A percentile compares a stretch with the other conserved stretches of the same genome.
phyloP scores from a whole-genome alignment of 2,329 filamentous ascomycete species.

The Pestalotiopsis sp. region DNA sequence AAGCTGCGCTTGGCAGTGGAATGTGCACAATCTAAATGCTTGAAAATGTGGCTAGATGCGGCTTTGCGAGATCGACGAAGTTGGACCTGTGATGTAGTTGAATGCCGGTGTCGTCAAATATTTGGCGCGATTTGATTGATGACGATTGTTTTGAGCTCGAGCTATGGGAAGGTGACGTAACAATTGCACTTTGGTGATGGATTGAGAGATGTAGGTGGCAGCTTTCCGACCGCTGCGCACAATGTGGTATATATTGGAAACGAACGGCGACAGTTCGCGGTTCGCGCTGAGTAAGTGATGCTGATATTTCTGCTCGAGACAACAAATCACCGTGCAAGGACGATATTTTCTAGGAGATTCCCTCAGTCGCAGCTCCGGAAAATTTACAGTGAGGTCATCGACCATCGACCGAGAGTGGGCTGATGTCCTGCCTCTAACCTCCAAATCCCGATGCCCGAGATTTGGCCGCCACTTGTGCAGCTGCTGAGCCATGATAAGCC shows the following conservation, averaged over 20 bases:
- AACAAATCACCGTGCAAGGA: background rate
- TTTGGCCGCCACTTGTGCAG: background rate
- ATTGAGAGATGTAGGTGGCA: background rate
- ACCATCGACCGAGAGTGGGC: slow-evolving; percentile 10
- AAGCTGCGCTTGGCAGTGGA: background rate
- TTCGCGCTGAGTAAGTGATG: slow-evolving; percentile 6
- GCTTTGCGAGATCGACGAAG: background rate
- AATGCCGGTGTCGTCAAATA: background rate
- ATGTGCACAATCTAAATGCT: background rate
- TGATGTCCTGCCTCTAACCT: slow-evolving; percentile 1
- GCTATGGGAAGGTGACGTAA: background rate
- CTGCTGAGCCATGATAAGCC: background rate
- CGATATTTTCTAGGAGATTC: slow-evolving; percentile 10
- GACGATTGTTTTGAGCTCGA: background rate
- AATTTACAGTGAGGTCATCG: background rate
- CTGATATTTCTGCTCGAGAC: background rate
- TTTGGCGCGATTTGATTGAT: background rate
- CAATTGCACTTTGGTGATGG: background rate
- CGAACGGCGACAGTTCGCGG: background rate
- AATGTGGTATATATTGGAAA: slow-evolving; percentile 1
- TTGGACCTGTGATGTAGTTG: background rate
- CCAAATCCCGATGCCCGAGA: slow-evolving; percentile 10
- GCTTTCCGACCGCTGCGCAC: background rate
- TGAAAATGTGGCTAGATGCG: background rate
- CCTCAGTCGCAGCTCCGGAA: background rate